Percentiles rank a stretch among this genome's conserved stretches.
These are phyloP conservation scores for Fremontodendron californicum DNA, from an alignment of 345 rosid species.

Conservation along the genomic window DNA sequence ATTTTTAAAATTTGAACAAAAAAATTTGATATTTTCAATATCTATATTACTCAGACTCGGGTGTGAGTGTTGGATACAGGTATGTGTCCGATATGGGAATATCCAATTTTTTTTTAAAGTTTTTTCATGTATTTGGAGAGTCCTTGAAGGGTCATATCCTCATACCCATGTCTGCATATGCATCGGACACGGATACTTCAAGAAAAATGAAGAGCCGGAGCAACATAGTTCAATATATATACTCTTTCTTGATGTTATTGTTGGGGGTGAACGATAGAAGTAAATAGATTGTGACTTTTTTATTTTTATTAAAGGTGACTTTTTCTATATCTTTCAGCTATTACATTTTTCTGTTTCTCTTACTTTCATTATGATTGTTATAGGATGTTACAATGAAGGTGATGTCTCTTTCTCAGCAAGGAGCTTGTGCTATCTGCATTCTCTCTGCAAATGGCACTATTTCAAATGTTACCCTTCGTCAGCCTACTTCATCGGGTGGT, in stretches of 20 bases:
- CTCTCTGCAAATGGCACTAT: constrained; percentile 85
- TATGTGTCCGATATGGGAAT: too few species aligned
- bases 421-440: constrained; percentile 76
- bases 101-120: too few species aligned
- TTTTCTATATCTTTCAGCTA: neutral
- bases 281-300: neutral
- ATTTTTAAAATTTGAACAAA: neutral
- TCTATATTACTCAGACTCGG: too few species aligned
- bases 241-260: neutral
- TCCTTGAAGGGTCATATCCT: too few species aligned
- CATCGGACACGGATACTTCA: too few species aligned
- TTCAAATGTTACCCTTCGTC: constrained; percentile 88
- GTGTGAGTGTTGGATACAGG: too few species aligned
- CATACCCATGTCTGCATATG: too few species aligned
- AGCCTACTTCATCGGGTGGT: constrained; percentile 78
- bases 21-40: neutral
- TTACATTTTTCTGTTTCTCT: neutral
- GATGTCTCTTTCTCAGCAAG: constrained; percentile 86
- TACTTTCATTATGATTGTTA: constrained; percentile 17
- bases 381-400: constrained; percentile 95
- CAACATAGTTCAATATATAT: too few species aligned
- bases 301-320: neutral
- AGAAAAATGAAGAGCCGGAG: too few species aligned
- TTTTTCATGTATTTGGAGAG: too few species aligned
- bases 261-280: neutral